Base-by-base conservation (phyloP, 495 filamentous ascomycete genomes). In the Ramalina intermedia region DNA sequence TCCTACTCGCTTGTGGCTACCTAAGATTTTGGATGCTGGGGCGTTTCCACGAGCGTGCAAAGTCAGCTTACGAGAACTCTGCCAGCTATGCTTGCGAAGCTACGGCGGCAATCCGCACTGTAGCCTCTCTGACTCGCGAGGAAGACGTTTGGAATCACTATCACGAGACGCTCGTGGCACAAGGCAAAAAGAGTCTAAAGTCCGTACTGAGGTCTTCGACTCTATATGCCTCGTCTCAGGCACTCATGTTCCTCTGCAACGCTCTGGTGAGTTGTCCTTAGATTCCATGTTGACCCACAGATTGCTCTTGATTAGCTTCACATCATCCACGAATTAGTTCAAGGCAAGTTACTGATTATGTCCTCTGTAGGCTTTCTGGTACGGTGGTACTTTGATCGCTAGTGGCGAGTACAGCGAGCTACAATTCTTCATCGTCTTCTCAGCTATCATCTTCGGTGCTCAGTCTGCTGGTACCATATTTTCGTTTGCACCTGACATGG, bases 21-120 rank as follows among this genome's bases (percentile, higher is more conserved):
- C 80, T 87, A 67, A 81, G 91, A 17, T 87, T 94, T 62, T 84
- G 79, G 58, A 79, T 94, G 71, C 74, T 94, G 18, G 75, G 80
- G 8, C 71, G 74, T 29, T 87, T 93, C 63, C 82, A 91, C 58
- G 61, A 64, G 7, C 76, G 80, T 27, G 73, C 79, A 0, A 84
- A 88, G 67, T 62, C 68, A 18, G 81, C 82, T 0, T 90, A 91
- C 49, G 74, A 83, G 57, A 66, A 72, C 12, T 84, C 81, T 43
- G 87, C 87, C 18, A 79, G 76, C 57, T 94, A 83, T 57, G 90
- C 90, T 20, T 94, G 89, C 51, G 90, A 96, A 59, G 87, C 87
- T 27, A 89, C 88, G 36, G 81, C 79, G 5, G 85, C 88, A 14
- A 95, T 95, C 58, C 84, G 88, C 24, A 96, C 89, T 21, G 87